Evolutionary conservation across 805 yeast genomes (phyloP).

Genomic region (Debaryomyces castellii): DNA sequence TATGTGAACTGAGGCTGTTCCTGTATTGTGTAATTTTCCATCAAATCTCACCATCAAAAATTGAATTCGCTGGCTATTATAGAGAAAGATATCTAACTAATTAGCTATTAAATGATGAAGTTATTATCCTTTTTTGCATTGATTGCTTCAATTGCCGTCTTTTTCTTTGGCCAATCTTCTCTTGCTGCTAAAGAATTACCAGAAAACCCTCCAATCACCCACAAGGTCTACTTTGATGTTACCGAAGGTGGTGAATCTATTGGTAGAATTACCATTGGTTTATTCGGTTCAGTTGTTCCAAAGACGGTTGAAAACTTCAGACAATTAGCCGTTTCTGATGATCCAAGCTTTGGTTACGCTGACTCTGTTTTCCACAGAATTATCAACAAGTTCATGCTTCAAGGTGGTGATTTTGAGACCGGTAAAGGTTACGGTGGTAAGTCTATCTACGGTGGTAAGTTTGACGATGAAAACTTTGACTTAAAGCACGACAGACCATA

Average conservation of each 20-base stretch:
- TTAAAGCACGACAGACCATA: conserved; percentile 71
- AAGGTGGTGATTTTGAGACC: conserved; percentile 83
- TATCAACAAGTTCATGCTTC: conserved; percentile 72
- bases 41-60: neutral
- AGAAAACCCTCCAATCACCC: conserved; percentile 60
- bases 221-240: conserved; percentile 83
- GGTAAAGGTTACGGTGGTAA: conserved; percentile 78
- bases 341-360: conserved; percentile 63
- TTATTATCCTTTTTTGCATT: conserved; percentile 9
- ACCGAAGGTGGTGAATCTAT: conserved; percentile 72
- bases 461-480: conserved; percentile 75
- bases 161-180: conserved; percentile 9
- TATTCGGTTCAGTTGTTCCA: conserved; percentile 62
- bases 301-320: conserved; percentile 88
- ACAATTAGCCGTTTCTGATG: conserved; percentile 61
- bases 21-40: neutral
- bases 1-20: neutral
- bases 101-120: conserved; percentile 13
- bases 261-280: conserved; percentile 84
- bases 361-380: conserved; percentile 72
- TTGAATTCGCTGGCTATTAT: neutral
- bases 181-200: conserved; percentile 12
- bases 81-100: neutral
- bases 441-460: conserved; percentile 72
- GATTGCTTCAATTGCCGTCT: conserved; percentile 3